phyloP scores from a whole-genome alignment of 1,139 yeast genomes.

The Candida albicans region DNA sequence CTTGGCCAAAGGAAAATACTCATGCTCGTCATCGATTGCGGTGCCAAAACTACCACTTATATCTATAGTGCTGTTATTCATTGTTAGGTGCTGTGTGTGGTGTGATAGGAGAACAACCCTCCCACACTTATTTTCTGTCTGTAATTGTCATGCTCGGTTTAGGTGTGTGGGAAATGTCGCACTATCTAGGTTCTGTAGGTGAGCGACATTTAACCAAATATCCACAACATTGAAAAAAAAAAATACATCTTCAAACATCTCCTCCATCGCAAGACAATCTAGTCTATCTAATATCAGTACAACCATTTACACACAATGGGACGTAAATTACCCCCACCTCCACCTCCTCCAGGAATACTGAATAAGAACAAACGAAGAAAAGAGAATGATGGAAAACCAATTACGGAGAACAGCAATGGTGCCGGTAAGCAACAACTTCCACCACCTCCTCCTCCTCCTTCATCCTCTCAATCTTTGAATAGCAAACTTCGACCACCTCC shows the following conservation, averaged over 20 bases:
- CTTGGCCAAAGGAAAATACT: slow-evolving; percentile 11
- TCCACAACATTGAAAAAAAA: not conserved
- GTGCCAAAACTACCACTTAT: not conserved
- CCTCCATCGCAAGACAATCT: no score
- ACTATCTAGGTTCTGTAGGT: not conserved
- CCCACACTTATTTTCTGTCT: no score
- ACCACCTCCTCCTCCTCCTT: slow-evolving; percentile 17
- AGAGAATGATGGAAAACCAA: slow-evolving; percentile 7
- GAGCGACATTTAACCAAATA: not conserved
- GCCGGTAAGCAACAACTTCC: slow-evolving; percentile 4
- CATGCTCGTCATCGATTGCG: slow-evolving; percentile 10
- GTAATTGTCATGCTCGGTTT: not conserved
- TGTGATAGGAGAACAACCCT: not conserved
- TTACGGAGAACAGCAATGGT: no score
- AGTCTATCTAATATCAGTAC: no score
- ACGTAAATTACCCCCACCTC: slow-evolving; percentile 32
- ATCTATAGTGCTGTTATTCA: slow-evolving; percentile 2
- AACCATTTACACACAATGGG: slow-evolving; percentile 18
- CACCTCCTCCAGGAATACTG: slow-evolving; percentile 25
- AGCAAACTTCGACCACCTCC: slow-evolving; percentile 16
- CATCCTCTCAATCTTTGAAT: slow-evolving; percentile 11
- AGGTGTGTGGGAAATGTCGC: not conserved
- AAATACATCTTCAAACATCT: not conserved
- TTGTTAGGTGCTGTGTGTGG: not conserved
- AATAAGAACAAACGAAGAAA: slow-evolving; percentile 8